phyloP scores from a whole-genome alignment of 805 yeast species.

The Helenozyma rhizophorensis region DNA sequence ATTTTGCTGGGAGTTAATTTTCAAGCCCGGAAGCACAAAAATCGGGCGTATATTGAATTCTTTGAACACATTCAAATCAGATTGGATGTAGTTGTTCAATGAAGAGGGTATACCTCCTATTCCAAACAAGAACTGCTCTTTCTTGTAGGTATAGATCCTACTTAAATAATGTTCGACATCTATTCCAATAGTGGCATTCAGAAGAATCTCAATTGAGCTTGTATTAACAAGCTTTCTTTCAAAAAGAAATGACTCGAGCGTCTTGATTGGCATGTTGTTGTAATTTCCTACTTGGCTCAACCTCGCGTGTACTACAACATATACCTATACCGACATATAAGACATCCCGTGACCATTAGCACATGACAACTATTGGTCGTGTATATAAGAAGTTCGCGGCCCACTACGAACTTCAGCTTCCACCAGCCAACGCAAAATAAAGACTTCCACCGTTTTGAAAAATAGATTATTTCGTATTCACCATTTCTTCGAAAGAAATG shows the following conservation, averaged over 20 bases:
- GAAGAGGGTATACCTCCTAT: conserved; percentile 78
- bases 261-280: conserved; percentile 38
- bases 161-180: conserved; percentile 79
- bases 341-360: not conserved
- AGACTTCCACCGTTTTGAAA: too few relatives aligned
- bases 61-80: conserved; percentile 58
- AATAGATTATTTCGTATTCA: too few relatives aligned
- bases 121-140: conserved; percentile 69
- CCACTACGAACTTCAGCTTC: not conserved
- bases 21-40: conserved; percentile 72
- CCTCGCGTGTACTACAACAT: conserved; percentile 15
- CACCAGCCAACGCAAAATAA: too few relatives aligned
- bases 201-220: conserved; percentile 59
- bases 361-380: not conserved
- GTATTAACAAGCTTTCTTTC: conserved; percentile 62
- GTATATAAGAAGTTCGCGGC: not conserved
- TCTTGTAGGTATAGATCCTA: conserved; percentile 54
- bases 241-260: conserved; percentile 63
- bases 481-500: too few relatives aligned
- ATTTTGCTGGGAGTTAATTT: conserved; percentile 32
- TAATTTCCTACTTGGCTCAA: not conserved
- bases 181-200: conserved; percentile 70
- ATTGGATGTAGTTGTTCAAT: conserved; percentile 49
- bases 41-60: conserved; percentile 69
- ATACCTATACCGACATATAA: not conserved